Evolutionary conservation across 352 stramenopile genomes (phyloP).

Genomic region (Peronospora farinosa): DNA sequence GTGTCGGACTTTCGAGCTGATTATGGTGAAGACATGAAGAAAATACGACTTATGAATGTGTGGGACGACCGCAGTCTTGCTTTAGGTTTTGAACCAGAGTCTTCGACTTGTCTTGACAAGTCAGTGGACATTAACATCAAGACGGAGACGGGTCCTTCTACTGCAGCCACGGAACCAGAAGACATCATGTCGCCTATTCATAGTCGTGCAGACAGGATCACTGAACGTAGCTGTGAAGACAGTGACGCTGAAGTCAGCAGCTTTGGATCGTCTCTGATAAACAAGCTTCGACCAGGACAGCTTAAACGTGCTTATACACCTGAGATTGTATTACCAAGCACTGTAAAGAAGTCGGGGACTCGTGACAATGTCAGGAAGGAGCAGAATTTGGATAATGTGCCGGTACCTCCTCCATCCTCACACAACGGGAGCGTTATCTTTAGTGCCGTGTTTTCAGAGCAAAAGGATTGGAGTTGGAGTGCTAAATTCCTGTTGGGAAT

Average conservation of each 20-base stretch:
- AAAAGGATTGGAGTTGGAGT: slow-evolving; percentile 58
- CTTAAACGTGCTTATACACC: slow-evolving; percentile 29
- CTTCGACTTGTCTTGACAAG: not conserved
- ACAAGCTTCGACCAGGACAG: slow-evolving; percentile 17
- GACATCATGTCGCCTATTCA: slow-evolving; percentile 41
- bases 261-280: slow-evolving; percentile 13
- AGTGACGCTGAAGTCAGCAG: slow-evolving; percentile 32
- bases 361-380: slow-evolving; percentile 17
- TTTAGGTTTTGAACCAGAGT: slow-evolving; percentile 15
- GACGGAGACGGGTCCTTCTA: slow-evolving; percentile 23
- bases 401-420: slow-evolving; percentile 45
- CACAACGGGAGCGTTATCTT: slow-evolving; percentile 62
- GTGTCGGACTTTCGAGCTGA: slow-evolving; percentile 63
- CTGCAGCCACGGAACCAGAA: slow-evolving; percentile 30
- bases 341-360: slow-evolving; percentile 14
- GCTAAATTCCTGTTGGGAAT: slow-evolving; percentile 62
- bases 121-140: slow-evolving; percentile 6
- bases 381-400: slow-evolving; percentile 27
- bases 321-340: slow-evolving; percentile 25
- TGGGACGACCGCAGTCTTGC: slow-evolving; percentile 41
- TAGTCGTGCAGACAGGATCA: slow-evolving; percentile 38
- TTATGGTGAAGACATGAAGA: slow-evolving; percentile 37
- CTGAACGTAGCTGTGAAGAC: slow-evolving; percentile 40
- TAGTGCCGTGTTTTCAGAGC: slow-evolving; percentile 52
- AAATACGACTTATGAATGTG: slow-evolving; percentile 37